Base-by-base conservation (phyloP, 2,329 filamentous ascomycete genomes). In the Metarhizium rileyi region DNA sequence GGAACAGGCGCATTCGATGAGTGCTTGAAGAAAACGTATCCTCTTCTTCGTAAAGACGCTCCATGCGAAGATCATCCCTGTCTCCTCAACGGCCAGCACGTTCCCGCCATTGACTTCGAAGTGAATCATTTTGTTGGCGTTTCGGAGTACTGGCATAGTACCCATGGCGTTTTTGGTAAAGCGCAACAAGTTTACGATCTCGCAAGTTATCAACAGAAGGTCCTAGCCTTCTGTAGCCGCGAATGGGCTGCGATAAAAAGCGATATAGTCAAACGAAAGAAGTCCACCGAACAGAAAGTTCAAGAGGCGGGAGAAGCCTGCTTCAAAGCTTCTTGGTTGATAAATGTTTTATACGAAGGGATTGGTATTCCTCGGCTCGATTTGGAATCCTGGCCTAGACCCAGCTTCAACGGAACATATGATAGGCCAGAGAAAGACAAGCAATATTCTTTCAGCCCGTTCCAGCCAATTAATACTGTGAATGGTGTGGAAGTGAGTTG, bases 141-240 rank as follows among this genome's bases (percentile, higher is more conserved):
- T 3, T 97, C 91, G 1, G 93, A 98, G 63, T 98, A 95, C 68
- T 98, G 93, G 91, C 93, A 98, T 66, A 95, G 91, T 0, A 98
- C 93, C 0, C 93, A 98, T 59, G 90, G 93, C 49, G 84, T 97
- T 2, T 97, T 98, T 59, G 82, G 81, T 4, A 82, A 87, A 55
- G 77, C 80, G 53, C 84, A 87, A 56, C 87, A 90, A 57, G 81
- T 87, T 0, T 98, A 97, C 65, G 90, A 97, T 61, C 87, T 95
- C 57, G 80, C 84, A 53, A 90, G 86, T 0, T 98, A 97, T 59
- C 90, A 97, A 62, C 75, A 84, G 54, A 81, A 85, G 33, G 93
- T 97, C 4, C 77, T 83, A 53, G 80, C 87, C 6, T 97, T 95
- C 61, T 98, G 93, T 66, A 84, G 79, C 42, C 82, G 84, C 57